These are phyloP conservation scores for Eragrostis nindensis DNA, from an alignment of 176 grass and related monocot genomes.

Conservation along the genomic window DNA sequence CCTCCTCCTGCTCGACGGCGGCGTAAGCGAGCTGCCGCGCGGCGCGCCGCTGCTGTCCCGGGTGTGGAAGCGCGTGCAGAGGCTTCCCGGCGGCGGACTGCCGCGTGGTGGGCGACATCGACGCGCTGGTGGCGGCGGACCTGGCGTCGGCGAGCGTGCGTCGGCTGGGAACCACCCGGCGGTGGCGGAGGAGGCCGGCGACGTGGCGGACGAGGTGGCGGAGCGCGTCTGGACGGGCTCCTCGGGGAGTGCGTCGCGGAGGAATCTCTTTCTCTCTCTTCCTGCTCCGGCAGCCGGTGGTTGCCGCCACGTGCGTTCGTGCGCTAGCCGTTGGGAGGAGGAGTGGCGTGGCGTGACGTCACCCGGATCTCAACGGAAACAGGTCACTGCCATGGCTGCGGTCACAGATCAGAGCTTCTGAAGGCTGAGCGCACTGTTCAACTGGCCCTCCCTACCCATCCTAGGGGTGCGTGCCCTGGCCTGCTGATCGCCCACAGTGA, in stretches of 20 bases:
- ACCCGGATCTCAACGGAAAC: neutral
- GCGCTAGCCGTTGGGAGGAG: neutral
- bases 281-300: neutral
- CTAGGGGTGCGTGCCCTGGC: neutral
- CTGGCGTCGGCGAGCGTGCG: constrained; percentile 30
- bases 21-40: neutral
- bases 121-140: constrained; percentile 64
- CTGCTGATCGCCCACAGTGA: neutral
- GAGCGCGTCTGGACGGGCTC: constrained; percentile 60
- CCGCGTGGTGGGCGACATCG: constrained; percentile 69
- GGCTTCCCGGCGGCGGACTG: constrained; percentile 68
- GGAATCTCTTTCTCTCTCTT: constrained; percentile 16
- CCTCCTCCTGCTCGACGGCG: neutral
- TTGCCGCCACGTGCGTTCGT: constrained; percentile 23
- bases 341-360: constrained; percentile 28
- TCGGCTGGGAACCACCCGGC: constrained; percentile 45
- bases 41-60: constrained; percentile 27
- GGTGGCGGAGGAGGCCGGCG: constrained; percentile 47
- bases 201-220: constrained; percentile 61
- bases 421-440: neutral
- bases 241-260: constrained; percentile 52
- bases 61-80: constrained; percentile 47
- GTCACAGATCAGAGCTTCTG: neutral
- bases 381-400: neutral
- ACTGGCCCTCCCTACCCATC: neutral